Conservation (phyloP, 257 asterid genomes). For the Echium plantagineum region DNA sequence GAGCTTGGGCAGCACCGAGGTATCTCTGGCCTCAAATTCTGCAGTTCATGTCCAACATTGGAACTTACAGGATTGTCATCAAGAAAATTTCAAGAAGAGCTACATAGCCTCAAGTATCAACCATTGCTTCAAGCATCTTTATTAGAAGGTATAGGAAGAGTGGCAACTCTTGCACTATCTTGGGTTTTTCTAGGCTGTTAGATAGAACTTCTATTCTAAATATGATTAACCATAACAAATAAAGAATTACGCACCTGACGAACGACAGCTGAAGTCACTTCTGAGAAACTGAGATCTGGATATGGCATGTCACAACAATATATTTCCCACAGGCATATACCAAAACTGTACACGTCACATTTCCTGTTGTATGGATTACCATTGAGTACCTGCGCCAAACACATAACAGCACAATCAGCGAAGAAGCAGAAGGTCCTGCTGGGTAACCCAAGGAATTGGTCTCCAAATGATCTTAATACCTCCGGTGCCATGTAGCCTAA, state of each 20-base stretch:
- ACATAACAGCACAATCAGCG: neutral
- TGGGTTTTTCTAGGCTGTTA: too few species aligned
- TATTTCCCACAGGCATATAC: slow-evolving; percentile 91
- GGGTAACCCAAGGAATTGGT: neutral
- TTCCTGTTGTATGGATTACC: slow-evolving; percentile 78
- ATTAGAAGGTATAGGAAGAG: neutral
- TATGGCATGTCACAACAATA: slow-evolving; percentile 94
- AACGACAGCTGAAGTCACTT: slow-evolving; percentile 78
- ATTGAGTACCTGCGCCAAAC: slow-evolving; percentile 46
- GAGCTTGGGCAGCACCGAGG: slow-evolving; percentile 87
- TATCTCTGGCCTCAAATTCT: slow-evolving; percentile 86
- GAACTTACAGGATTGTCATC: neutral
- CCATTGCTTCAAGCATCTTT: neutral
- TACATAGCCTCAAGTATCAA: neutral
- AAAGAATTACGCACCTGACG: slow-evolving; percentile 39
- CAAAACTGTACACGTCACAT: slow-evolving; percentile 87
- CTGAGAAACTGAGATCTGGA: slow-evolving; percentile 82
- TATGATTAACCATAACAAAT: neutral
- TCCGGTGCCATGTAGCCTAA: slow-evolving; percentile 97
- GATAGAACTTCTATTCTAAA: neutral
- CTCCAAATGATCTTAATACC: slow-evolving; percentile 30
- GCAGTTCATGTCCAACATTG: slow-evolving; percentile 10
- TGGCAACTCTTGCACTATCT: too few species aligned
- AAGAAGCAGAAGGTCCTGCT: neutral
- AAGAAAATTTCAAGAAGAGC: neutral